Conservation (phyloP, 129 eudicot genomes). For the Flaveria ramosissima region DNA sequence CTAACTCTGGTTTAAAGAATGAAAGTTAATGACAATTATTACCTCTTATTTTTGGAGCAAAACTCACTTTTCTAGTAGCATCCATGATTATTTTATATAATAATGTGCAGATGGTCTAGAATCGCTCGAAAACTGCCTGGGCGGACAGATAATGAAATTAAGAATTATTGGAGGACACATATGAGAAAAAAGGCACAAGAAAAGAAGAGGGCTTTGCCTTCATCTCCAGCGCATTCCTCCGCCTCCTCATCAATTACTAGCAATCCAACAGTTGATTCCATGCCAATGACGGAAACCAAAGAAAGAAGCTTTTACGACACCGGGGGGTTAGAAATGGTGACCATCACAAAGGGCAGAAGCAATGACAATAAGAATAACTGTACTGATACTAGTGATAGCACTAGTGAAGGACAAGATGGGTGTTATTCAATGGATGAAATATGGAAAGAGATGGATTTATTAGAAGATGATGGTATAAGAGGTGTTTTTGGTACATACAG, state of each 20-base stretch:
- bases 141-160: conserved; percentile 89
- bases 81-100: background rate
- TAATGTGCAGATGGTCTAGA: conserved; percentile 78
- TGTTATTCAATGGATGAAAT: conserved; percentile 71
- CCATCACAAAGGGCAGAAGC: background rate
- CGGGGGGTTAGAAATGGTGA: conserved; percentile 40
- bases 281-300: conserved; percentile 26
- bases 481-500: conserved; percentile 36
- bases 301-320: conserved; percentile 54
- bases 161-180: conserved; percentile 93
- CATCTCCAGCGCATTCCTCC: conserved; percentile 44
- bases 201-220: conserved; percentile 43
- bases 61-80: background rate
- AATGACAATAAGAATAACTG: conserved; percentile 6
- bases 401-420: conserved; percentile 31
- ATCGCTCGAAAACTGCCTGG: conserved; percentile 91
- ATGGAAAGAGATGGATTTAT: conserved; percentile 67
- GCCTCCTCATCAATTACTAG: conserved; percentile 40
- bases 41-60: background rate
- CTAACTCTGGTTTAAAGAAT: conserved; percentile 7
- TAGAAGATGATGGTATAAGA: conserved; percentile 40
- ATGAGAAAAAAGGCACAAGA: conserved; percentile 86
- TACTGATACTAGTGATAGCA: conserved; percentile 24
- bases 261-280: conserved; percentile 38
- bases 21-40: background rate